Base-by-base conservation (phyloP, 2,329 filamentous ascomycete species). In the Biscogniauxia marginata region DNA sequence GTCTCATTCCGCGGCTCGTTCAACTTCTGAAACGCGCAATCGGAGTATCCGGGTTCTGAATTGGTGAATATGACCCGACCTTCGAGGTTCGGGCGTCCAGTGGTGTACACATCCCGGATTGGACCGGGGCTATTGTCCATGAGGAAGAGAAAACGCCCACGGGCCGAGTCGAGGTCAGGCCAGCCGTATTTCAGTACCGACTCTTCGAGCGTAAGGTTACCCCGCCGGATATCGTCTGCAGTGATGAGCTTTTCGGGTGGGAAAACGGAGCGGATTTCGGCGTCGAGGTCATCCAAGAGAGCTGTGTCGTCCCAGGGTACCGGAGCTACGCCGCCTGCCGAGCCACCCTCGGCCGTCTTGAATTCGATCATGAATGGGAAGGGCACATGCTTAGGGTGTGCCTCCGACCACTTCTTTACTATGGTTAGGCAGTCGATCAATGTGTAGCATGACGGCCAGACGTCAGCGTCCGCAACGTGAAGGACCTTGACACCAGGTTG, bases 291-390 rank as follows among this genome's bases (percentile, higher is more conserved):
- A 54, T 74, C 72, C 7, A 82, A 72, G 3, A 72, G 67, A 3
- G 66, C 70, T 0, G 68, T 59, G 18, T 79, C 65, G 20, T 75
- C 75, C 79, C 78, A 81, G 30, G 72, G 71, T 20, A 75, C 73
- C 2, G 73, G 68, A 55, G 72, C 67, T 4, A 74, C 71, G 11
- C 74, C 72, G 30, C 74, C 66, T 5, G 55, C 60, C 20, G 61
- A 49, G n/a, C 60, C 49, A 1, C 52, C 34, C 18, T 70, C 63
- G 4, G 69, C 60, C 6, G 71, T 74, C 65, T 80, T 81, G 58
- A 80, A 75, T 60, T 82, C 79, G 4, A 80, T 71, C 67, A 81
- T 77, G 62, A 81, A 73, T 13, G 75, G 70, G 57, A 81, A 73
- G 2, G 79, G 79, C 2, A 81, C 70, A 54, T 79, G 76, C 18